phyloP scores from a whole-genome alignment of 2,329 filamentous ascomycete species.

The Clonostachys byssicola region DNA sequence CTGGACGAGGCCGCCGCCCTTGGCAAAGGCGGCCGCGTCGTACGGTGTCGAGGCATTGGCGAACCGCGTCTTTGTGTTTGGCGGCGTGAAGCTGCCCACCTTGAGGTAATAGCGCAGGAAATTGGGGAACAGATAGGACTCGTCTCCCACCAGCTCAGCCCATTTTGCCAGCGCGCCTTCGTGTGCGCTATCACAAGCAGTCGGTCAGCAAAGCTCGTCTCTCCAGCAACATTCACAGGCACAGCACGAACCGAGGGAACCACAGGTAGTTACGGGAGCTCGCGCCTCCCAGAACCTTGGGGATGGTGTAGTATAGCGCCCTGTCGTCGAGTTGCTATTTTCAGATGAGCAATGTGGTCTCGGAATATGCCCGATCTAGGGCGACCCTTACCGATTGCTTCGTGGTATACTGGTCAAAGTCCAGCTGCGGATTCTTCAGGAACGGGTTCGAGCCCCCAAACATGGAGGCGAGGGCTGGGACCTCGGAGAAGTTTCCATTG shows the following conservation, averaged over 20 bases:
- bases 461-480: too few species aligned
- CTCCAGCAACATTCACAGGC: too few species aligned
- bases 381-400: too few species aligned
- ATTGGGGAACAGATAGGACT: slow-evolving; percentile 16
- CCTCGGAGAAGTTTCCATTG: neutral
- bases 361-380: too few species aligned
- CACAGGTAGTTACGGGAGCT: too few species aligned
- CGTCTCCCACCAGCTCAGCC: slow-evolving; percentile 20
- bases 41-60: slow-evolving; percentile 8
- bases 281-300: too few species aligned
- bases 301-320: too few species aligned
- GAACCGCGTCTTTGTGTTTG: slow-evolving; percentile 7
- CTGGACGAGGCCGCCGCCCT: slow-evolving; percentile 13
- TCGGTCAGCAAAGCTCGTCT: too few species aligned
- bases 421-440: neutral
- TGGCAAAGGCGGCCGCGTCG: slow-evolving; percentile 12
- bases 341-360: too few species aligned
- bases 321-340: too few species aligned
- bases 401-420: too few species aligned
- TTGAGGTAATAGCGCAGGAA: slow-evolving; percentile 23
- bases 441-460: neutral
- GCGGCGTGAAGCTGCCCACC: slow-evolving; percentile 19
- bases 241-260: too few species aligned
- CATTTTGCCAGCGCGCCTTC: slow-evolving; percentile 8
- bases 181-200: neutral